Evolutionary conservation across 1,284 basidiomycete species (phyloP), one percentile per base, ranked within the genome.

Genomic region (Coniferiporia weirii): DNA sequence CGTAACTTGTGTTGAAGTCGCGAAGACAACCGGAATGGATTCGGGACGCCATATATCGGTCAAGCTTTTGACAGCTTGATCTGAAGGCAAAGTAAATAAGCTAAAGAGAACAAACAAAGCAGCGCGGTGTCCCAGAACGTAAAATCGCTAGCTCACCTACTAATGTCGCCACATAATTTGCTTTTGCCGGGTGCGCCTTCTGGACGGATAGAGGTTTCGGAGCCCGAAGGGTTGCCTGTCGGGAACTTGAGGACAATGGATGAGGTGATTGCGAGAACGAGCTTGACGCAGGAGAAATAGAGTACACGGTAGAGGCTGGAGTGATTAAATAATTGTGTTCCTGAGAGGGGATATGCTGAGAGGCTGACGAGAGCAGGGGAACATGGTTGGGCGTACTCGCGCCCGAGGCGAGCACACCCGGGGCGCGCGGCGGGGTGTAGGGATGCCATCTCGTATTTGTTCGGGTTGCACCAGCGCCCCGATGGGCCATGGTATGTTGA

Each of bases 41-140:
- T 89, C 81, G 2, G 82, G 81, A 51, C 76, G 82, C 88, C 88
- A 90, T 70, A 88, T 85, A 64, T 90, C 85, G 68, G 79, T 83
- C 56, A 90, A 70, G 5, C 80, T 84, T 67, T 84, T 85, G 61
- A 90, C 81, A 47, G 88, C 82, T 82, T 89, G 84, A 76, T 90
- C 87, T 90, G 70, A 49, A 63, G 52, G 60, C 47, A 54, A 51
- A 43, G 58, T 52, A 52, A 53, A 54, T 46, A 2, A 47, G 38
- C 38, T 49, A 57, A 66, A 57, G 64, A 61, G 53, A 60, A 66
- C 57, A 65, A 66, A 66, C 56, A 59, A 60, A 54, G 60, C 44
- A 57, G 54, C 34, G 20, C 40, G 38, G 17, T 8, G n/a, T 35
- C 13, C 13, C 15, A 32, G 38, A 10, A 40, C 52, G 52, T 55